phyloP scores from a whole-genome alignment of 306 rosid genomes.

The Crotalaria pallida region DNA sequence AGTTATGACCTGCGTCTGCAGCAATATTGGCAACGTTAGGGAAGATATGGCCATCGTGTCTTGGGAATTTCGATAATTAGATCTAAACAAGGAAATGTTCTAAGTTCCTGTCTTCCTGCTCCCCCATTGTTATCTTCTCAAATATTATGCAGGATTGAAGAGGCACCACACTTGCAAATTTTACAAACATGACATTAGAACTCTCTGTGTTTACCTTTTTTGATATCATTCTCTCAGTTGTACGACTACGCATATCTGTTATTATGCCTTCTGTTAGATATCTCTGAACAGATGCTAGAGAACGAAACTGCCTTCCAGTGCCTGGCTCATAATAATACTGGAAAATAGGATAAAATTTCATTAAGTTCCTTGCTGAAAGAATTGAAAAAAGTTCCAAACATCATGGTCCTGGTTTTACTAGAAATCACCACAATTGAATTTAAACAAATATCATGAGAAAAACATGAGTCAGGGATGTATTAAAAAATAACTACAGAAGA shows the following conservation, averaged over 20 bases:
- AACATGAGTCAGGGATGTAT: neutral
- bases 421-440: neutral
- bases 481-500: neutral
- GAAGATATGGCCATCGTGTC: neutral
- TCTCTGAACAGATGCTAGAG: slow-evolving; percentile 47
- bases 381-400: neutral
- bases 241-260: neutral
- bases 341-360: neutral
- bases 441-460: neutral
- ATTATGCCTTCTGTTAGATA: slow-evolving; percentile 29
- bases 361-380: neutral
- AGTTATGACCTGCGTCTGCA: slow-evolving; percentile 22
- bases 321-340: slow-evolving; percentile 58
- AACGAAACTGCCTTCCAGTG: slow-evolving; percentile 49
- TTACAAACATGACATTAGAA: neutral
- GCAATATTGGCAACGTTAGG: slow-evolving; percentile 1
- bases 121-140: neutral
- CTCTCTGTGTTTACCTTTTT: slow-evolving; percentile 33
- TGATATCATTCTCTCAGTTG: slow-evolving; percentile 7
- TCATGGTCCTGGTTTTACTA: neutral
- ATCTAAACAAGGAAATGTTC: neutral
- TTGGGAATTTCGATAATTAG: neutral
- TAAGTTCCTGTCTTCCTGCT: neutral
- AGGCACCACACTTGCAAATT: neutral
- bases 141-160: neutral